Conservation (phyloP, 2,329 filamentous ascomycete species). For the Diaporthe ilicicola region DNA sequence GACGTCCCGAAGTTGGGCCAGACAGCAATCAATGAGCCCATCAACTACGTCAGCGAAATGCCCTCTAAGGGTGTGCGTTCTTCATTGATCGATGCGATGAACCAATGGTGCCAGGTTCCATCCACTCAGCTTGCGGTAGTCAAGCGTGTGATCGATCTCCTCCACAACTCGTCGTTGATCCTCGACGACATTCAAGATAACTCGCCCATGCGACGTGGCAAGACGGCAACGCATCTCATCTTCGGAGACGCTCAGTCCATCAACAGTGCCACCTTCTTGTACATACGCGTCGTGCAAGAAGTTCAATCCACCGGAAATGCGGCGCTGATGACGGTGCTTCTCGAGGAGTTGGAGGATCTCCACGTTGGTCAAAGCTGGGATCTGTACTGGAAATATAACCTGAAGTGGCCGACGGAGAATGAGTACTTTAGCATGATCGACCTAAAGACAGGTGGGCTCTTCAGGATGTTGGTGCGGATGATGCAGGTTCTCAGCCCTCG, state of each 20-base stretch:
- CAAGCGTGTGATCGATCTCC: neutral
- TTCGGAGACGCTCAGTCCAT: slow-evolving; percentile 8
- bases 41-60: neutral
- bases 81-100: neutral
- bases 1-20: neutral
- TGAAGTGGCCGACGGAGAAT: slow-evolving; percentile 30
- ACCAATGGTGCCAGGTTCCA: neutral
- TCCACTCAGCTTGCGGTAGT: neutral
- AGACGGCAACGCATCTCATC: neutral
- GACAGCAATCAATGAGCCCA: neutral
- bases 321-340: neutral
- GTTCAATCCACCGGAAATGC: neutral
- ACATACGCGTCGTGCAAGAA: neutral
- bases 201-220: neutral
- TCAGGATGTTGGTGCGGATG: slow-evolving; percentile 3
- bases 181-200: slow-evolving; percentile 16
- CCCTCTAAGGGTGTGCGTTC: slow-evolving; percentile 5
- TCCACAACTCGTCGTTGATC: slow-evolving; percentile 9
- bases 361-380: slow-evolving; percentile 39
- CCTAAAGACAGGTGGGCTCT: slow-evolving; percentile 10
- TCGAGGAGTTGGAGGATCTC: slow-evolving; percentile 31
- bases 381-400: slow-evolving; percentile 37
- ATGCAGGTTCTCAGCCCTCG: neutral
- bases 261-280: slow-evolving; percentile 7
- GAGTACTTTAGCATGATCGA: slow-evolving; percentile 41